These are phyloP conservation scores for Cytospora leucostoma DNA, from an alignment of 2,329 filamentous ascomycete genomes.

Conservation along the genomic window DNA sequence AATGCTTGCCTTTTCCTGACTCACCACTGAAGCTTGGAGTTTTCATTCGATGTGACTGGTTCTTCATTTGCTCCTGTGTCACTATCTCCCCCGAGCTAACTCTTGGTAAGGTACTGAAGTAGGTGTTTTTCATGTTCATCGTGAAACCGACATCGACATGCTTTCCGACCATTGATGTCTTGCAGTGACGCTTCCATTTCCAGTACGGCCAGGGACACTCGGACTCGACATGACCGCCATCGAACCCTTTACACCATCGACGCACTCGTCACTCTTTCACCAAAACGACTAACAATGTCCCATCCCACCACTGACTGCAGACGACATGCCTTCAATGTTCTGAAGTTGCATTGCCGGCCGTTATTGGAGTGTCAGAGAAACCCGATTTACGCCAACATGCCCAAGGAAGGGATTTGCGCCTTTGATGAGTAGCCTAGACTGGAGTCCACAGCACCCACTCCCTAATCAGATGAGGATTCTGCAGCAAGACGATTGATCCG, in stretches of 20 bases:
- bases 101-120: neutral
- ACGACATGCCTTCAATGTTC: conserved; percentile 20
- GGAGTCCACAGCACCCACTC: neutral
- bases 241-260: neutral
- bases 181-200: neutral
- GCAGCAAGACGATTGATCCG: neutral
- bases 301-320: neutral
- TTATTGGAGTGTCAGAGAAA: conserved; percentile 31
- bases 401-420: conserved; percentile 27
- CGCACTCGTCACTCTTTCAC: neutral
- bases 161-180: neutral
- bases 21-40: neutral
- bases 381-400: conserved; percentile 29
- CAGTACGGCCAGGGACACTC: neutral
- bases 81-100: neutral
- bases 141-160: neutral
- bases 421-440: neutral
- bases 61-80: neutral
- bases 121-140: neutral
- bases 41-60: neutral
- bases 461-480: neutral
- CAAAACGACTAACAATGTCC: neutral
- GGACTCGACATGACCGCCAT: conserved; percentile 6
- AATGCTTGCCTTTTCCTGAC: neutral
- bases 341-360: conserved; percentile 31